A percentile compares a stretch with the other conserved stretches of the same genome.
phyloP scores from a whole-genome alignment of 805 yeast species.

The Metschnikowia lachancei region DNA sequence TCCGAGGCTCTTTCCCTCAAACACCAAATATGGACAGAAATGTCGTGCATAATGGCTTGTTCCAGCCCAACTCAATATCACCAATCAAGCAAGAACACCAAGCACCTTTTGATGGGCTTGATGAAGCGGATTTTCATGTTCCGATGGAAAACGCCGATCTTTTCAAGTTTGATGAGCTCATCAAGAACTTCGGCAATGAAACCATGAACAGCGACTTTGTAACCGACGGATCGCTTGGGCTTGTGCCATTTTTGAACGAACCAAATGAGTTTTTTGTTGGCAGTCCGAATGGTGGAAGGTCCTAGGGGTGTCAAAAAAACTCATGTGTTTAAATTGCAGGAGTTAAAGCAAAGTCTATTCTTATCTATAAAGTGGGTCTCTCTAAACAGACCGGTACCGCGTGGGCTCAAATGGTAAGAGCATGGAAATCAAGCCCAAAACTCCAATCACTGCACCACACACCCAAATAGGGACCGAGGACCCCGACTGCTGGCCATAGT shows the following conservation, averaged over 20 bases:
- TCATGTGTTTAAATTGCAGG: too few relatives aligned
- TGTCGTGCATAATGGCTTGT: too few relatives aligned
- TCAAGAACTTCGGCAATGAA: constrained; percentile 28
- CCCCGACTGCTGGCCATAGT: constrained; percentile 20
- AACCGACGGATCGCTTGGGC: constrained; percentile 79
- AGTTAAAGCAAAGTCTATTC: neutral
- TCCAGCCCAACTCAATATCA: too few relatives aligned
- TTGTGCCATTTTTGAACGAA: constrained; percentile 56
- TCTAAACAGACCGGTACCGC: constrained; percentile 27
- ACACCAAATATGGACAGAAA: too few relatives aligned
- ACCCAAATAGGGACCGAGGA: constrained; percentile 34
- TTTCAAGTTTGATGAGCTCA: constrained; percentile 8
- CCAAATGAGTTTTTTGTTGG: constrained; percentile 2
- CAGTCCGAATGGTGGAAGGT: neutral
- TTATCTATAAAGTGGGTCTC: neutral
- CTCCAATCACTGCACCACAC: constrained; percentile 28
- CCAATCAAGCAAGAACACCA: neutral
- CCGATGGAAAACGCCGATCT: neutral
- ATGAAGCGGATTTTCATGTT: neutral
- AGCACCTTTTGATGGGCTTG: neutral
- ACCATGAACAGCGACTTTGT: constrained; percentile 52
- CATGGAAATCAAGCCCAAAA: constrained; percentile 31
- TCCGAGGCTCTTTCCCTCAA: too few relatives aligned
- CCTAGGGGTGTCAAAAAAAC: too few relatives aligned
- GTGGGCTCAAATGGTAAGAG: constrained; percentile 37